These are phyloP conservation scores for Obelidium mucronatum DNA, from an alignment of 192 early-diverging fungal genomes.

Conservation along the genomic window DNA sequence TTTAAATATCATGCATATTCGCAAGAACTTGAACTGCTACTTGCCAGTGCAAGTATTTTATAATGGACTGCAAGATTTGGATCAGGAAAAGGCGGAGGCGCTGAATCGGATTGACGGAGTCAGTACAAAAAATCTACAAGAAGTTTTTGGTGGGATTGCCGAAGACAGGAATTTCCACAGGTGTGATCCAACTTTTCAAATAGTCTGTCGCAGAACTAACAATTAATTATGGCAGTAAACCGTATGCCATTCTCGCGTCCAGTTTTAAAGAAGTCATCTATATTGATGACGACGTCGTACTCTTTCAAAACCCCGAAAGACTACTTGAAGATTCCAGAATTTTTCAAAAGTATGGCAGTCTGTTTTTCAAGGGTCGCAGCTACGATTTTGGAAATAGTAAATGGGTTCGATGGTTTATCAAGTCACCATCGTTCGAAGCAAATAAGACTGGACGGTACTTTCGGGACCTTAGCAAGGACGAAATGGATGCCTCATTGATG, in stretches of 20 bases:
- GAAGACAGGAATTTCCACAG: conserved; percentile 38
- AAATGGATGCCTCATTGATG: conserved; percentile 44
- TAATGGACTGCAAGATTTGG: conserved; percentile 26
- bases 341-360: conserved; percentile 54
- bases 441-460: conserved; percentile 58
- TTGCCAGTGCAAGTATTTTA: conserved; percentile 23
- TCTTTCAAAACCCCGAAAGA: conserved; percentile 63
- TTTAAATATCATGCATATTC: conserved; percentile 17
- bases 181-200: too few relatives aligned
- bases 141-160: conserved; percentile 23
- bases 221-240: conserved; percentile 49
- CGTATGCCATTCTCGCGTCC: conserved; percentile 68
- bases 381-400: conserved; percentile 19
- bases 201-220: not conserved
- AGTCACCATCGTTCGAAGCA: conserved; percentile 54
- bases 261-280: conserved; percentile 69
- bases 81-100: conserved; percentile 14
- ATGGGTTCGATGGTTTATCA: conserved; percentile 51
- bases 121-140: conserved; percentile 15
- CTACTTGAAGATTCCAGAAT: conserved; percentile 47
- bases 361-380: conserved; percentile 74
- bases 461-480: conserved; percentile 58
- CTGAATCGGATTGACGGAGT: conserved; percentile 13
- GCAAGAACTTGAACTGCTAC: conserved; percentile 23
- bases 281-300: conserved; percentile 73